Base-by-base conservation (phyloP, 75 land plant species). In the Cryptomeria japonica region DNA sequence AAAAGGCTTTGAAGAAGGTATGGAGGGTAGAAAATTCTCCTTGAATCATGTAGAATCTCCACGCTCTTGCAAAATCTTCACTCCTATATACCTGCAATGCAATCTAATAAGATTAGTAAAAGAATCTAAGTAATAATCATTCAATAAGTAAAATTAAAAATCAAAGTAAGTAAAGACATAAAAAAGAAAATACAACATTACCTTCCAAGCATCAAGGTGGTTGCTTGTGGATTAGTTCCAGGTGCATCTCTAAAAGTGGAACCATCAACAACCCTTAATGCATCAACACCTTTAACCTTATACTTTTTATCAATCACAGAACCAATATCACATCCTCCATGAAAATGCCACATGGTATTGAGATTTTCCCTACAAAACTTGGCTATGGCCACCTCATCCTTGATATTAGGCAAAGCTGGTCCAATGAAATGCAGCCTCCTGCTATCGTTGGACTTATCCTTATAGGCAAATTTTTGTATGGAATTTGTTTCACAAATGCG, bases 311-410 rank as follows among this genome's bases (percentile, higher is more conserved):
- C 77, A 22, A 87, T 22, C 44, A 87, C 87, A 28, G 13, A 38
- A 25, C 87, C 87, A 87, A 39, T 28, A 41, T 78, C 42, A 84
- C 85, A 80, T 31, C 87, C 87, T 19, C 87, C 87, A 41, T 87
- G 87, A 39, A 38, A 38, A 46, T 87, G 87, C 87, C 87, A 87
- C 37, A 87, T 87, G 86, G 87, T 75, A 5, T 75, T 75, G 36
- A 75, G 2, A 31, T 11, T 75, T 42, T 80, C 83, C 3, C 9
- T 41, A 15, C 83, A 80, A 28, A 80, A 80, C 83, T 80, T 44
- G 28, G n/a, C 31, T 47, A 80, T 80, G 31, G 46, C 83, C 0
- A 14, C 49, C 22, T 25, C 83, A 28, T 80, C 49, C 11, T 49
- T 11, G 14, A 41, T 80, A 28, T 80, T 1, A 15, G 83, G 83